Conservation (phyloP, 2,329 filamentous ascomycete genomes). For the Fusarium nematophilum region DNA sequence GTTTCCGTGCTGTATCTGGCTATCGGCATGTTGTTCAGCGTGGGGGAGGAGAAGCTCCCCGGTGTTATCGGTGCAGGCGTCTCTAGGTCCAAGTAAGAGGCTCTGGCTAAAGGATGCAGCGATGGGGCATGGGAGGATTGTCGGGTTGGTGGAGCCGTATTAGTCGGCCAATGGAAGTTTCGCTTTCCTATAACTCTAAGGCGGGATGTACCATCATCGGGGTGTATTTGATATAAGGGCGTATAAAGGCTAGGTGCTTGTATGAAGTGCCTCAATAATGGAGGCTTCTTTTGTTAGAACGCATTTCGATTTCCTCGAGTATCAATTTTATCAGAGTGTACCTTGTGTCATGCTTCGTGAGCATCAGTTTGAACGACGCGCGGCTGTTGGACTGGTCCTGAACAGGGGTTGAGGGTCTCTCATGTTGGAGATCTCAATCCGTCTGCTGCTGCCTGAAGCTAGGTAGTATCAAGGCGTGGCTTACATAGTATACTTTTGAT, state of each 20-base stretch:
- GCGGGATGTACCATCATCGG: conserved; percentile 45
- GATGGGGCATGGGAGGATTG: conserved; percentile 16
- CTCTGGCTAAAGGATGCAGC: neutral
- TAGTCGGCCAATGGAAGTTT: conserved; percentile 32
- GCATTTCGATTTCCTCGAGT: conserved; percentile 34
- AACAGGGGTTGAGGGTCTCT: too few species aligned
- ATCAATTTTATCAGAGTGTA: neutral
- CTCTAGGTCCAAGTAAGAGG: conserved; percentile 71
- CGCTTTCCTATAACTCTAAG: conserved; percentile 36
- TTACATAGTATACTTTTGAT: too few species aligned
- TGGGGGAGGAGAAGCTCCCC: conserved; percentile 88
- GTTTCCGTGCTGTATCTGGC: conserved; percentile 75
- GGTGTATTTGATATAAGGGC: conserved; percentile 47
- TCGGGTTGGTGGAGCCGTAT: conserved; percentile 38
- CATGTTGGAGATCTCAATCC: too few species aligned
- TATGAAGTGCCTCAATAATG: conserved; percentile 39
- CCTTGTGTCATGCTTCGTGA: neutral
- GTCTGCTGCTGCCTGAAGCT: too few species aligned
- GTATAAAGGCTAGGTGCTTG: conserved; percentile 46
- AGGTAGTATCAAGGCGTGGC: too few species aligned
- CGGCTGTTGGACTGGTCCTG: too few species aligned
- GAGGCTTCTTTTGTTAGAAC: conserved; percentile 45
- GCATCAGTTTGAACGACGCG: too few species aligned
- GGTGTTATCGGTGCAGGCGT: conserved; percentile 98
- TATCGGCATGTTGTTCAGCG: conserved; percentile 82